These are phyloP conservation scores for Tetrapisispora namnaoensis DNA, from an alignment of 805 yeast species.

Conservation along the genomic window DNA sequence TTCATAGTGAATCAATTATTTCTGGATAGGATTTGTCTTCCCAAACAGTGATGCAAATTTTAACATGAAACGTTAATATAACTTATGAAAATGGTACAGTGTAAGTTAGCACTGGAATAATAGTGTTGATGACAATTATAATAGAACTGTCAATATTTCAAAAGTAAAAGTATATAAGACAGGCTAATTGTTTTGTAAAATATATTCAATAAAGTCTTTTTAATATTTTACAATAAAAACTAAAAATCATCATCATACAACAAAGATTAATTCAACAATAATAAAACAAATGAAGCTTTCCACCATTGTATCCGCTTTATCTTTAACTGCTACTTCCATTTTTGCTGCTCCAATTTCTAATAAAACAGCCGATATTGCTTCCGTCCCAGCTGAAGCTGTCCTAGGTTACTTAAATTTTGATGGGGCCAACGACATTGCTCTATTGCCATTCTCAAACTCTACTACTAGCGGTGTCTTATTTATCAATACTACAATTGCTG, in stretches of 20 bases:
- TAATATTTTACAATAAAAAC: neutral
- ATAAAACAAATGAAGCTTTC: constrained; percentile 13
- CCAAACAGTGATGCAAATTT: neutral
- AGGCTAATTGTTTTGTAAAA: no score
- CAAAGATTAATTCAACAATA: neutral
- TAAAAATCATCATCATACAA: neutral
- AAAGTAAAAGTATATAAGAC: neutral
- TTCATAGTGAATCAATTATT: neutral
- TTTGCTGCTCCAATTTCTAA: constrained; percentile 21
- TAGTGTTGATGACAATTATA: no score
- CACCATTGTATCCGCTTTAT: constrained; percentile 8
- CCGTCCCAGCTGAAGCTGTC: constrained; percentile 27
- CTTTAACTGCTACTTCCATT: constrained; percentile 8
- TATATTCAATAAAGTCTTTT: neutral
- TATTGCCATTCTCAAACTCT: constrained; percentile 22
- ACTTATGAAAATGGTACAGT: neutral
- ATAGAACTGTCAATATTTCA: neutral
- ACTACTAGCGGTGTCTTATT: constrained; percentile 24
- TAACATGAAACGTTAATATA: neutral
- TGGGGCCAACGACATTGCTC: constrained; percentile 20
- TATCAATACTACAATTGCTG: constrained; percentile 26
- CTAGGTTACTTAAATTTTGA: constrained; percentile 24
- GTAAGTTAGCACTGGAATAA: neutral
- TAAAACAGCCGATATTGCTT: constrained; percentile 4
- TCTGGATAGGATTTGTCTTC: neutral